Evolutionary conservation across 2,329 filamentous ascomycete genomes (phyloP), one percentile per base, ranked within the genome.

Genomic region (Hypomyces rosellus): DNA sequence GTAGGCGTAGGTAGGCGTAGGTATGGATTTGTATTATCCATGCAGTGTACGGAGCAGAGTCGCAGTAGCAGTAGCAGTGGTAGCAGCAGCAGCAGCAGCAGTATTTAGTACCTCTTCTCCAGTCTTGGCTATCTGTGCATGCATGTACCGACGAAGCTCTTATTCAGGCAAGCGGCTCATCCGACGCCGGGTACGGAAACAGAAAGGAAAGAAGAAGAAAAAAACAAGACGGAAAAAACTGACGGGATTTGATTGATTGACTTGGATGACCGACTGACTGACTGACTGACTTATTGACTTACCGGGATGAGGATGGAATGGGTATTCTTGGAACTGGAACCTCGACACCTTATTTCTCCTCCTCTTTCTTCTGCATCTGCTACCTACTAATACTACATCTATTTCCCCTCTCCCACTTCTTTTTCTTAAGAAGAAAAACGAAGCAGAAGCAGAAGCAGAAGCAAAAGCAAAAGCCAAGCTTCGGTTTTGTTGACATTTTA

Each of bases 171-270:
- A 37, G 42, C 48, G 48, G 48, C 48, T 50, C 48, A 47, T 51
- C 49, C 49, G 49, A 46, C 20, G 39, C 41, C 47, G 38, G 46
- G 46, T 37, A 38, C 46, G 18, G 46, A 41, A 22, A 30, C 37
- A 20, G 46, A 38, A 41, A 38, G 14, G 20, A 22, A 22, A 38
- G 34, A 38, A 18, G 20, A 22, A 22, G 30, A 50, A 34, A 44
- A 37, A 45, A 44, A 20, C 43, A 34, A 18, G 4, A 16, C 20
- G 2, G 13, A n/a, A 20, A 2, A 41, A n/a, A 16, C 39, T 41
- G 16, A 41, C 39, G 16, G 39, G 14, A 15, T 41, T 38, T n/a
- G 36, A 38, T 38, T 38, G 36, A n/a, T 38, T 38, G 13, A 38
- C 36, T 38, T n/a, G 16, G 14, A 38, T 38, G 36, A 38, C 36